A percentile compares a stretch with the other conserved stretches of the same genome.
Conservation (phyloP, 129 eudicot species). For the Mikania micrantha region DNA sequence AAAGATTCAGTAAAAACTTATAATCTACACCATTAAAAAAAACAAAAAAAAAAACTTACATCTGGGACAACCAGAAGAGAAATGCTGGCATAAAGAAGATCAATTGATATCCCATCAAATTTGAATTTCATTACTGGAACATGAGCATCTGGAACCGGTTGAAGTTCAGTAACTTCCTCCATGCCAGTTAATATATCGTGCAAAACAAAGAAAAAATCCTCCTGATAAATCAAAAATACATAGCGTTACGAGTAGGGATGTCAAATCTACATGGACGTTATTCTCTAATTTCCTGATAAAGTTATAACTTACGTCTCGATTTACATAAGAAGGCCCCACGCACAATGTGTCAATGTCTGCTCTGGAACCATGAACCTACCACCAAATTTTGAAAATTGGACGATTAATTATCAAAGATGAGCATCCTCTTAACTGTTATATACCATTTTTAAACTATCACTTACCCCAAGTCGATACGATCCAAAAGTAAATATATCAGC, state of each 20-base stretch:
- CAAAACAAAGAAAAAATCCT: slow-evolving; percentile 67
- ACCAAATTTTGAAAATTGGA: slow-evolving; percentile 9
- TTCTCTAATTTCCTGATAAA: neutral
- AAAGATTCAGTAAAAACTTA: slow-evolving; percentile 39
- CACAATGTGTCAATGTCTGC: slow-evolving; percentile 92
- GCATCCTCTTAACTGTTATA: neutral
- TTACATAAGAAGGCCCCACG: slow-evolving; percentile 81
- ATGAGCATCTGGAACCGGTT: slow-evolving; percentile 88
- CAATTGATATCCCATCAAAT: slow-evolving; percentile 69
- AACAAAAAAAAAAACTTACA: slow-evolving; percentile 35
- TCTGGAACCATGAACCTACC: slow-evolving; percentile 93
- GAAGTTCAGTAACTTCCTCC: slow-evolving; percentile 77
- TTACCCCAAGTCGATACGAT: slow-evolving; percentile 77
- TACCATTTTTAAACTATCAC: neutral
- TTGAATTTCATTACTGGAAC: slow-evolving; percentile 89
- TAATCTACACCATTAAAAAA: neutral
- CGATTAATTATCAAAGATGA: neutral
- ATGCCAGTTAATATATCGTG: slow-evolving; percentile 51
- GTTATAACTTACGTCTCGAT: slow-evolving; percentile 53
- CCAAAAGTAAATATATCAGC: slow-evolving; percentile 71
- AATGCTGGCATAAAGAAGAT: slow-evolving; percentile 71
- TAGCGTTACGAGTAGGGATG: neutral
- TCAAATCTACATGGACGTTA: neutral
- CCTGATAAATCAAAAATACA: slow-evolving; percentile 22
- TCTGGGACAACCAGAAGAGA: slow-evolving; percentile 72